Percentiles rank a stretch among this genome's conserved stretches.
Conservation (phyloP, 2,329 filamentous ascomycete species). For the Polytolypa hystricis region DNA sequence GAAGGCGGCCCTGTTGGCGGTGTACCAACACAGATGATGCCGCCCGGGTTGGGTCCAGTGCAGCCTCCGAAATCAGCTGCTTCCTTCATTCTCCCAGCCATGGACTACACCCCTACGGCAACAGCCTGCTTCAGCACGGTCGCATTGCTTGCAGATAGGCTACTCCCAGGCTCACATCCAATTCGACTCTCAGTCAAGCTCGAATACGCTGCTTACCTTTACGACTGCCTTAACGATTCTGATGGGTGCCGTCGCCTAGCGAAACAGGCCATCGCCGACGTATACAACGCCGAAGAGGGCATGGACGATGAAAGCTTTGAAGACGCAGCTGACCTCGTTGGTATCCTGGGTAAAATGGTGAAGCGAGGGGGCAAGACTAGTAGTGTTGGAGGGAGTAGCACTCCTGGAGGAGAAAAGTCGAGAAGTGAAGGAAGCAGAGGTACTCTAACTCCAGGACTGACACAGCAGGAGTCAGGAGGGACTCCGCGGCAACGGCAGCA, state of each 20-base stretch:
- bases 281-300: constrained; percentile 80
- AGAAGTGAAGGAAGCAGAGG: constrained; percentile 23
- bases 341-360: constrained; percentile 78
- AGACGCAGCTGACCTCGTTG: constrained; percentile 80
- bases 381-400: constrained; percentile 22
- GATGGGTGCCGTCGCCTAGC: constrained; percentile 67
- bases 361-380: constrained; percentile 49
- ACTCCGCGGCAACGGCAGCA: constrained; percentile 8
- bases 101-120: constrained; percentile 75
- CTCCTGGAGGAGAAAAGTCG: constrained; percentile 20
- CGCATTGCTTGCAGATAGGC: constrained; percentile 57
- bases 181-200: constrained; percentile 80
- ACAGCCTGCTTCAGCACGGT: constrained; percentile 72
- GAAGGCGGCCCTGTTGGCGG: constrained; percentile 47
- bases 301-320: constrained; percentile 95
- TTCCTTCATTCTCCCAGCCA: constrained; percentile 66
- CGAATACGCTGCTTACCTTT: constrained; percentile 85
- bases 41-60: constrained; percentile 27
- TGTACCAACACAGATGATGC: constrained; percentile 42
- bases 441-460: constrained; percentile 12
- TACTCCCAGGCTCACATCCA: constrained; percentile 81
- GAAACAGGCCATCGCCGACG: constrained; percentile 72
- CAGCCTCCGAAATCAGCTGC: constrained; percentile 36
- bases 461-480: constrained; percentile 4
- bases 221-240: constrained; percentile 79